Evolutionary conservation across 208 protist species (phyloP).

Genomic region (Zelonia costaricensis): DNA sequence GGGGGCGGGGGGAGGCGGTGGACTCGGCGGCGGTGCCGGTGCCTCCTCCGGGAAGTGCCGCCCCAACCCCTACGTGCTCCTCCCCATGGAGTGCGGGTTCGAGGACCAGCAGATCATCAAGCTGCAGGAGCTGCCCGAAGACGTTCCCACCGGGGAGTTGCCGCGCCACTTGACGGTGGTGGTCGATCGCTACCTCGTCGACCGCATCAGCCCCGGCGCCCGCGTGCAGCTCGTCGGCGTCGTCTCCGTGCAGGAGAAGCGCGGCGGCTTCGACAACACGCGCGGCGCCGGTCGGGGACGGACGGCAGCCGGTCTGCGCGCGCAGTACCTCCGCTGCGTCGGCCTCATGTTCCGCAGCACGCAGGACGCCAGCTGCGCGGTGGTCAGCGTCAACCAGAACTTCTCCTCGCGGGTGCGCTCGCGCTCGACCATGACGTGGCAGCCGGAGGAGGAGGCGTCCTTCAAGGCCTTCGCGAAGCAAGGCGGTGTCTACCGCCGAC

Average conservation of each 20-base stretch:
- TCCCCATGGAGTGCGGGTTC: constrained; percentile 93
- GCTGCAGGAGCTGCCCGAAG: constrained; percentile 95
- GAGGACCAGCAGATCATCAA: constrained; percentile 94
- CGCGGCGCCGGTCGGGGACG: constrained; percentile 40
- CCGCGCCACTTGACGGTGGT: constrained; percentile 87
- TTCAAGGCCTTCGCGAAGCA: constrained; percentile 90
- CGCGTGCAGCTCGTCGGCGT: constrained; percentile 94
- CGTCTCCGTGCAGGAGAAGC: constrained; percentile 85
- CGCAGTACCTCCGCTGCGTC: constrained; percentile 87
- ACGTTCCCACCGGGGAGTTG: constrained; percentile 94
- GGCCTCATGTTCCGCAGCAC: constrained; percentile 79
- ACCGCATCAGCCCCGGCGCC: constrained; percentile 96
- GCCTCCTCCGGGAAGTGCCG: constrained; percentile 63
- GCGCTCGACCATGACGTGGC: constrained; percentile 75
- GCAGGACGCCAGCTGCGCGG: constrained; percentile 36
- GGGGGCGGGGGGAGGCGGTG: constrained; percentile 18
- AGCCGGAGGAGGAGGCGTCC: constrained; percentile 85
- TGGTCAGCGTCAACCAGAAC: constrained; percentile 88
- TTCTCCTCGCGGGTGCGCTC: constrained; percentile 88
- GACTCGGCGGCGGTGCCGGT: constrained; percentile 8
- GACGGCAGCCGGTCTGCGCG: constrained; percentile 75
- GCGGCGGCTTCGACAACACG: constrained; percentile 48
- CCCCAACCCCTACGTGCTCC: constrained; percentile 92
- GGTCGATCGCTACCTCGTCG: constrained; percentile 92
- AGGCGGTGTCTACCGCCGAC: constrained; percentile 92